phyloP scores from a whole-genome alignment of 805 yeast species.

The Saccharomycopsis sp. region DNA sequence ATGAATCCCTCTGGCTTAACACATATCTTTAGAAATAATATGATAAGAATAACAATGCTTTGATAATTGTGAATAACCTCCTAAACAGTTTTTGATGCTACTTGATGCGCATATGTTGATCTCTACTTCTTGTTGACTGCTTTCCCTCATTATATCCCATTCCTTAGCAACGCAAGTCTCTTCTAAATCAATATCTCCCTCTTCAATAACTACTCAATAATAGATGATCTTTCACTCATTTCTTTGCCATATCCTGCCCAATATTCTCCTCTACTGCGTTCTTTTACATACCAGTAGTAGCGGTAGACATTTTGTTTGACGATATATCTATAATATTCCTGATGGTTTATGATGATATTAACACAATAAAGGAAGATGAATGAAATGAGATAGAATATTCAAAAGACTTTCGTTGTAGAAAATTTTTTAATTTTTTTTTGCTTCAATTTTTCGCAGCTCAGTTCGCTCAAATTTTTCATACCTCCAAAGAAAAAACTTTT shows the following conservation, averaged over 20 bases:
- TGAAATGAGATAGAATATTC: not conserved
- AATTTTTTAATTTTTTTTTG: not conserved
- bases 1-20: too few species aligned
- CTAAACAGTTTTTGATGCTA: too few species aligned
- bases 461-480: not conserved
- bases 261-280: not conserved
- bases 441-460: not conserved
- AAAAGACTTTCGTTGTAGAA: not conserved
- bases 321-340: not conserved
- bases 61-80: too few species aligned
- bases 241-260: not conserved
- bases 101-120: too few species aligned
- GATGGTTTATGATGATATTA: not conserved
- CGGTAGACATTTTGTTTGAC: constrained; percentile 8
- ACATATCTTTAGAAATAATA: too few species aligned
- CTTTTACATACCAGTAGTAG: constrained; percentile 10
- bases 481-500: not conserved
- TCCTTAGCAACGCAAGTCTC: too few species aligned
- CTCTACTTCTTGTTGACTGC: too few species aligned
- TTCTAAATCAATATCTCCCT: too few species aligned
- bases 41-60: too few species aligned
- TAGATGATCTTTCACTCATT: not conserved
- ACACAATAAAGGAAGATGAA: not conserved
- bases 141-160: too few species aligned
- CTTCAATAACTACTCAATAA: too few species aligned